Evolutionary conservation across 1,284 basidiomycete species (phyloP), one percentile per base, ranked within the genome.

Genomic region (Boletus sp.): DNA sequence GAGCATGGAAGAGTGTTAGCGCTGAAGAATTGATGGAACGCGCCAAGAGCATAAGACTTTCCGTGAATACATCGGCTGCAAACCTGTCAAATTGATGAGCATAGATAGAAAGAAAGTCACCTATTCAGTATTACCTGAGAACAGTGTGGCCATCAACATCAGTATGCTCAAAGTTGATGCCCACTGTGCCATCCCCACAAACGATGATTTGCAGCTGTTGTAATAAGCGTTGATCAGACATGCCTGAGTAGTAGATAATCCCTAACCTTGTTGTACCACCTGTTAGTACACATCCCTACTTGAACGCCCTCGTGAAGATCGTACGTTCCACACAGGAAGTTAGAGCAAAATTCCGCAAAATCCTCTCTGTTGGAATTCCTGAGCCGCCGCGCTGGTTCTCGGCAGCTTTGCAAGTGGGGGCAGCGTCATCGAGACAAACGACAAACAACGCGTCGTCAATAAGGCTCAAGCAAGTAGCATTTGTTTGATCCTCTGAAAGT

Each of bases 81-180:
- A 87, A 91, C 60, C 87, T 87, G 50, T 46, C 25, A 13, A 13
- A 3, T 21, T 47, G 10, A 57, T 62, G 46, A 56, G 49, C 31
- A 50, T 23, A 16, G 16, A 27, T 16, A 38, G 10, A 19, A 49
- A 50, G 19, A 16, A 31, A 7, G 13, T 14, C 7, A 4, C 13
- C 10, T 43, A 30, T 30, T 1, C 17, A 56, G 9, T 16, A 69
- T 55, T 70, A 84, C 86, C 95, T 85, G 37, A 98, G 81, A 2
- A 98, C 96, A 0, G 93, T 96, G 72, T 95, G 95, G 9, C 97
- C 97, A 68, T 99, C 97, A 2, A 98, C 95, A 61, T 94, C 95
- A 0, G 95, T 96, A 74, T 98, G 97, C 73, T 99, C 97, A 74
- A 98, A 99, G 77, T 99, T 98, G 79, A 99, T 94, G 2, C 97